Conservation (phyloP, 768 basidiomycete species). For the Coprinopsis marcescibilis region DNA sequence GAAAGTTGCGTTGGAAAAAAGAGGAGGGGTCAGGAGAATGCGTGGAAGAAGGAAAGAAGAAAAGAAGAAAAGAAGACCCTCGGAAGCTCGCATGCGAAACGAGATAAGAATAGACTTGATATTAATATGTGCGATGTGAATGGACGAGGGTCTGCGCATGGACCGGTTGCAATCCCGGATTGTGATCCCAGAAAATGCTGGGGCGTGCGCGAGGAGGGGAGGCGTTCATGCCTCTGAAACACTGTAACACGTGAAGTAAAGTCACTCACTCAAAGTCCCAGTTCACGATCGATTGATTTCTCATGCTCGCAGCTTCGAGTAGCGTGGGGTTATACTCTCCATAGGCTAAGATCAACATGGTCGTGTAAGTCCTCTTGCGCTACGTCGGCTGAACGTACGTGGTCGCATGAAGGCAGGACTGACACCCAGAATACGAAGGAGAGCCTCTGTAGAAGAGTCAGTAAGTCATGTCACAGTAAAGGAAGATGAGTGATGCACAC, state of each 20-base stretch:
- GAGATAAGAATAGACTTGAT: too few species aligned
- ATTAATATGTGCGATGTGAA: too few species aligned
- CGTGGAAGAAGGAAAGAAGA: neutral
- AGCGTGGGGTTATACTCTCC: conserved; percentile 15
- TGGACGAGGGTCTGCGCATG: too few species aligned
- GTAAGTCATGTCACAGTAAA: neutral
- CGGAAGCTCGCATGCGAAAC: too few species aligned
- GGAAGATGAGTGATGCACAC: neutral
- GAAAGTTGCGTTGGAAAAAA: neutral
- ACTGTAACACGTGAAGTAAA: neutral
- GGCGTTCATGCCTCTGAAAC: too few species aligned
- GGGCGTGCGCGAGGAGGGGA: neutral
- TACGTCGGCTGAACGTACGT: conserved; percentile 14
- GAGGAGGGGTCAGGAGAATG: neutral
- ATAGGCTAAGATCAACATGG: conserved; percentile 10
- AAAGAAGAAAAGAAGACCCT: too few species aligned
- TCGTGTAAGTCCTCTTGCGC: neutral
- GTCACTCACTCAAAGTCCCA: conserved; percentile 21
- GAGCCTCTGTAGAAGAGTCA: conserved; percentile 16
- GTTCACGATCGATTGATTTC: conserved; percentile 12
- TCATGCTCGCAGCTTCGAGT: conserved; percentile 10
- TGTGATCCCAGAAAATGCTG: neutral
- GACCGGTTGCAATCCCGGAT: too few species aligned
- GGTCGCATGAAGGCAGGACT: conserved; percentile 22
- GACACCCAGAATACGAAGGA: conserved; percentile 19